These are phyloP conservation scores for Meira nashicola DNA, from an alignment of 1,284 basidiomycete genomes.

Conservation along the genomic window DNA sequence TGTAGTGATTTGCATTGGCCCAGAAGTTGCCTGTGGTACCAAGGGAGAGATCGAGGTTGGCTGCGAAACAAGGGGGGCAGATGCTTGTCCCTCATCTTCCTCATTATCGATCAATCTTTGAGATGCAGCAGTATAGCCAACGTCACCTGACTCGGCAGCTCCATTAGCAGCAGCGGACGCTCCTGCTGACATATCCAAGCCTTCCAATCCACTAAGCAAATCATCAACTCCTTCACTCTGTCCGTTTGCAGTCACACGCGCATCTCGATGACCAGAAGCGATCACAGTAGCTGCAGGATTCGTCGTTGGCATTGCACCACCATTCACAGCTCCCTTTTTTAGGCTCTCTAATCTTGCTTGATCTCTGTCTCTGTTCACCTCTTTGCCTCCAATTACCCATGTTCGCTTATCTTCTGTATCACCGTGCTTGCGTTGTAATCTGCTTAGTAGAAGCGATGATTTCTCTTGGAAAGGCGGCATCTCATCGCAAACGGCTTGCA, in stretches of 20 bases:
- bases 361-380: slow-evolving; percentile 73
- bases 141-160: slow-evolving; percentile 15
- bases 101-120: slow-evolving; percentile 18
- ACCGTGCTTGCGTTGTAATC: slow-evolving; percentile 79
- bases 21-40: slow-evolving; percentile 2
- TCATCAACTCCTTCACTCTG: slow-evolving; percentile 55
- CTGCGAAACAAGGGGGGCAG: slow-evolving; percentile 17
- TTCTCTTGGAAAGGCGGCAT: slow-evolving; percentile 98
- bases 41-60: slow-evolving; percentile 63
- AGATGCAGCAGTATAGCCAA: slow-evolving; percentile 2
- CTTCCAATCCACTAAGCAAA: slow-evolving; percentile 72
- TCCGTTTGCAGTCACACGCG: slow-evolving; percentile 27
- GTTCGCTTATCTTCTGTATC: slow-evolving; percentile 77
- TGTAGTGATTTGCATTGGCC: neutral
- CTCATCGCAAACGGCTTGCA: slow-evolving; percentile 94
- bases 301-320: slow-evolving; percentile 42
- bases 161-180: slow-evolving; percentile 32
- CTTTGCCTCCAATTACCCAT: slow-evolving; percentile 91
- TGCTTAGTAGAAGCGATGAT: slow-evolving; percentile 72
- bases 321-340: slow-evolving; percentile 50
- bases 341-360: slow-evolving; percentile 60
- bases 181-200: slow-evolving; percentile 66
- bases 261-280: slow-evolving; percentile 25
- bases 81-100: neutral
- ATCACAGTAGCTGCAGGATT: slow-evolving; percentile 31